These are phyloP conservation scores for Cydonia oblonga DNA, from an alignment of 331 rosid species.

Conservation along the genomic window DNA sequence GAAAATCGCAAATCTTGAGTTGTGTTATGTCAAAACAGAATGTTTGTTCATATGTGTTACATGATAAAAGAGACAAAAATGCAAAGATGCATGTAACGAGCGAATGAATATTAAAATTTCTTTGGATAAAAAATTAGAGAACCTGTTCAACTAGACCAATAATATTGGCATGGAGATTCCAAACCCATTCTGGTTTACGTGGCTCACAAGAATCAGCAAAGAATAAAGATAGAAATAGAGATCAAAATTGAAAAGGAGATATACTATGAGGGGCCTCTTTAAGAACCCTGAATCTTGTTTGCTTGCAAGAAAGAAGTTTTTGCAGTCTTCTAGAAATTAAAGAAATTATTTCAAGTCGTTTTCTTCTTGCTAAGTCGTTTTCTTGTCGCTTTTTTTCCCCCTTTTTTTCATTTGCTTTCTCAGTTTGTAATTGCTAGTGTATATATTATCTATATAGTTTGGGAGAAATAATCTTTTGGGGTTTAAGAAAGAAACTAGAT, in stretches of 20 bases:
- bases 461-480: neutral
- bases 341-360: neutral
- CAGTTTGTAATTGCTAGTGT: neutral
- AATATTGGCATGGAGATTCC: neutral
- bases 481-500: neutral
- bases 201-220: neutral
- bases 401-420: neutral
- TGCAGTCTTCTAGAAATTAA: neutral
- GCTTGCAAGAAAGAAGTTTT: neutral
- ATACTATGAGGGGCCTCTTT: neutral
- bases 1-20: neutral
- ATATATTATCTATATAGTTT: neutral
- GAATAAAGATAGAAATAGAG: neutral
- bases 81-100: too few relatives aligned
- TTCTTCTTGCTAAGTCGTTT: neutral
- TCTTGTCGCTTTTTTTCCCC: neutral
- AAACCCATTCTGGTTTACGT: neutral
- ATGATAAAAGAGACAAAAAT: too few relatives aligned
- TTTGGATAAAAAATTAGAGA: neutral
- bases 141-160: neutral
- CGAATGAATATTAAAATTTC: too few relatives aligned
- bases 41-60: too few relatives aligned
- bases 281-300: neutral
- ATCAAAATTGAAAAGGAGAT: neutral
- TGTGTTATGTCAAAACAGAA: neutral